phyloP scores from a whole-genome alignment of 1,284 basidiomycete genomes.

The Ganoderma lucidum region DNA sequence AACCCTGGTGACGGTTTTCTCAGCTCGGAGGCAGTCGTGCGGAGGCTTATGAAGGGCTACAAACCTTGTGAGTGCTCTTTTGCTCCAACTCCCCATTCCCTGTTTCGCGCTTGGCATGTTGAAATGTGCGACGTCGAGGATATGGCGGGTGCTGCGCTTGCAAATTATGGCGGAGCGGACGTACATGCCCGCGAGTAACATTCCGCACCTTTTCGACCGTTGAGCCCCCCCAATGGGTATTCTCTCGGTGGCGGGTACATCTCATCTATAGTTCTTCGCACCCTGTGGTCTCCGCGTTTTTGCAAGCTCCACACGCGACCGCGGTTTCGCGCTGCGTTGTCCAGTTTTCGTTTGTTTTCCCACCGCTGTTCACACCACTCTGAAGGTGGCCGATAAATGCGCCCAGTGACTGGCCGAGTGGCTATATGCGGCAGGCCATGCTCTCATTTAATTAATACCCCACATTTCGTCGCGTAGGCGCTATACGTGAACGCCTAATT shows the following conservation, averaged over 20 bases:
- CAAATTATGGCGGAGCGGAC: neutral
- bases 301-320: no score
- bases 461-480: neutral
- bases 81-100: neutral
- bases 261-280: no score
- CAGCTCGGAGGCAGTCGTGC: constrained; percentile 69
- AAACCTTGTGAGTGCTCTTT: constrained; percentile 65
- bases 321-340: no score
- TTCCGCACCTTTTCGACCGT: neutral
- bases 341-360: no score
- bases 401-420: neutral
- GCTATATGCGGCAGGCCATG: neutral
- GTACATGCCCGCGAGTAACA: neutral
- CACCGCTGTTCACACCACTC: no score
- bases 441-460: neutral
- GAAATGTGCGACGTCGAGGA: neutral
- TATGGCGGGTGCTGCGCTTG: neutral
- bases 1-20: constrained; percentile 57
- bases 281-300: no score
- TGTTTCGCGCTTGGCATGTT: neutral
- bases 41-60: constrained; percentile 61
- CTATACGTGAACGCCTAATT: no score
- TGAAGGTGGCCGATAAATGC: neutral
- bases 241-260: no score
- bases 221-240: no score